Evolutionary conservation across 1,139 yeast species (phyloP).

Genomic region (Sugiyamaella xylanicola): DNA sequence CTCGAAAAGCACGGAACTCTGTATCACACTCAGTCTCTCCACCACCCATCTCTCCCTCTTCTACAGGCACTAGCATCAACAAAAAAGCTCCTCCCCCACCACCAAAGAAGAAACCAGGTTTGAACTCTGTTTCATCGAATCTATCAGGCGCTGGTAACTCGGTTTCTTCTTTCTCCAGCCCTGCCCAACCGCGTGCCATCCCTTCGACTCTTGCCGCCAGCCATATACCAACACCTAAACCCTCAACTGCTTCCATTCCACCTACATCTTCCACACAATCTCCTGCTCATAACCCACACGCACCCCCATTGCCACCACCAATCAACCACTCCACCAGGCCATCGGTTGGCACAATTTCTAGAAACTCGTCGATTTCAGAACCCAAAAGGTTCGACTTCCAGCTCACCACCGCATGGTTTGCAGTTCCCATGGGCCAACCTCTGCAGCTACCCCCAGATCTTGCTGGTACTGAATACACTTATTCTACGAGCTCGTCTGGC

Average conservation of each 20-base stretch:
- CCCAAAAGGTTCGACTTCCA: conserved; percentile 33
- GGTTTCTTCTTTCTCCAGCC: not conserved
- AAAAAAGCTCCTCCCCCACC: conserved; percentile 40
- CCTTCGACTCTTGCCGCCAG: too few species aligned
- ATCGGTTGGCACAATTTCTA: conserved; percentile 19
- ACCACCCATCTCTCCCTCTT: conserved; percentile 19
- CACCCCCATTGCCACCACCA: conserved; percentile 30
- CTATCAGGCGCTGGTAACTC: conserved; percentile 5
- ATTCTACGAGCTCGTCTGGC: conserved; percentile 27
- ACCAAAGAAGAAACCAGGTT: conserved; percentile 35
- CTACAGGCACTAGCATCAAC: conserved; percentile 26
- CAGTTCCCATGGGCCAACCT: conserved; percentile 28
- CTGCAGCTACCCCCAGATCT: conserved; percentile 35
- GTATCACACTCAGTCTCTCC: conserved; percentile 7
- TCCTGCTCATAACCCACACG: not conserved
- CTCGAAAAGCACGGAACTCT: conserved; percentile 20
- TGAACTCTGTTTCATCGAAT: too few species aligned
- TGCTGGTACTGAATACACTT: conserved; percentile 31
- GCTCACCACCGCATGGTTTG: conserved; percentile 35
- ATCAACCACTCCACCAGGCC: conserved; percentile 39
- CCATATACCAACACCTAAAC: too few species aligned
- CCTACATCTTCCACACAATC: not conserved
- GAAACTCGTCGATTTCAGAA: conserved; percentile 21
- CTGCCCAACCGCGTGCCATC: too few species aligned
- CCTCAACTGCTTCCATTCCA: not conserved